Evolutionary conservation across 2,329 filamentous ascomycete genomes (phyloP).

Genomic region (Tolypocladium ovalisporum): DNA sequence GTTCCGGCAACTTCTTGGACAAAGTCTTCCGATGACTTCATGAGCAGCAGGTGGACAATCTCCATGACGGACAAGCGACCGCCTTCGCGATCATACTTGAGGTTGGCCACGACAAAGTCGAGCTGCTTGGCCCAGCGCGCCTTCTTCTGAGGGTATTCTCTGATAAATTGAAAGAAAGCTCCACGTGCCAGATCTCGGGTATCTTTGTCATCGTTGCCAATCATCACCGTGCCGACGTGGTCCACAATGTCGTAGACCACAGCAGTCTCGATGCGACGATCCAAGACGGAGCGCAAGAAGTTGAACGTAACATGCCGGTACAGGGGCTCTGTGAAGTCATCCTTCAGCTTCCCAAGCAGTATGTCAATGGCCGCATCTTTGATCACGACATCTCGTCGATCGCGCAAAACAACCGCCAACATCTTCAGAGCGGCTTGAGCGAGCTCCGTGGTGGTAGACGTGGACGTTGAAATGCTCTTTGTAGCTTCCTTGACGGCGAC

Average conservation of each 20-base stretch:
- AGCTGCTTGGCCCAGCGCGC: conserved; percentile 83
- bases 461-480: conserved; percentile 65
- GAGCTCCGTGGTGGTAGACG: conserved; percentile 71
- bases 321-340: conserved; percentile 86
- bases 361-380: conserved; percentile 76
- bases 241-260: conserved; percentile 88
- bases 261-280: conserved; percentile 74
- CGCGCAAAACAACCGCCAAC: conserved; percentile 72
- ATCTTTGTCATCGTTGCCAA: conserved; percentile 84
- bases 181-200: conserved; percentile 81
- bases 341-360: conserved; percentile 69
- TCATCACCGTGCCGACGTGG: conserved; percentile 82
- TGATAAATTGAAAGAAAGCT: conserved; percentile 86
- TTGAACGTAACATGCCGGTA: conserved; percentile 90
- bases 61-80: conserved; percentile 91
- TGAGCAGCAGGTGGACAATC: conserved; percentile 73
- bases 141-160: conserved; percentile 89
- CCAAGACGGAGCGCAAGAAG: conserved; percentile 79
- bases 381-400: conserved; percentile 63
- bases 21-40: conserved; percentile 72
- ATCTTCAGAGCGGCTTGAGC: conserved; percentile 85
- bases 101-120: conserved; percentile 77
- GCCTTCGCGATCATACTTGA: conserved; percentile 81
- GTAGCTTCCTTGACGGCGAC: conserved; percentile 80
- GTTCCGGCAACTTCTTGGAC: conserved; percentile 71